Conservation (phyloP, 108 stramenopile genomes). For the Bacterosira constricta region DNA sequence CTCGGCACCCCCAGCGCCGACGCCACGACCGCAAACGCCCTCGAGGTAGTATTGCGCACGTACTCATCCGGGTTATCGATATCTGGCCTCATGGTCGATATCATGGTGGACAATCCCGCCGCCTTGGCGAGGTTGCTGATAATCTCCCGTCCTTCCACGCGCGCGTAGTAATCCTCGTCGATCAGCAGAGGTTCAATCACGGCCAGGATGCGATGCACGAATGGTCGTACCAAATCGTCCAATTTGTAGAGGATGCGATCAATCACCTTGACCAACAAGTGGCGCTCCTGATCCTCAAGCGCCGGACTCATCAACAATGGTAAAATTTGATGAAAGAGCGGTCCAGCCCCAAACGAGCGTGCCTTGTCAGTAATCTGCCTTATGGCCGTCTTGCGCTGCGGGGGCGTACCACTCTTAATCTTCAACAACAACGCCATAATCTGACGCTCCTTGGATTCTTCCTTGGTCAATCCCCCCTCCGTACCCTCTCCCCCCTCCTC, state of each 20-base stretch:
- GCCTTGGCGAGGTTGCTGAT: constrained; percentile 99
- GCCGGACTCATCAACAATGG: constrained; percentile 98
- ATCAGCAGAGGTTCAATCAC: constrained; percentile 98
- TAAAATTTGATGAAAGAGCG: constrained; percentile 97
- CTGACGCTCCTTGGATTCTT: constrained; percentile 82
- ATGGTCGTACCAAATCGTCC: constrained; percentile 96
- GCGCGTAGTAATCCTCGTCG: constrained; percentile 99
- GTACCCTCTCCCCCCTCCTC: constrained; percentile 87
- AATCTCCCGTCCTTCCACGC: constrained; percentile 98
- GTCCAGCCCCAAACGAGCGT: constrained; percentile 92
- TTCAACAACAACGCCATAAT: constrained; percentile 95
- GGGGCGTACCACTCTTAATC: constrained; percentile 98
- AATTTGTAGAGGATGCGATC: constrained; percentile 98
- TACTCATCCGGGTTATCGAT: constrained; percentile 99
- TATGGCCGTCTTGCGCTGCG: constrained; percentile 98
- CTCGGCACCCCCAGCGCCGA: constrained; percentile 96
- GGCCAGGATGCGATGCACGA: constrained; percentile 96
- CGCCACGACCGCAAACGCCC: constrained; percentile 99
- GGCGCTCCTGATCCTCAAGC: constrained; percentile 98
- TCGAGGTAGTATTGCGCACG: constrained; percentile 96
- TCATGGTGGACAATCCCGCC: constrained; percentile 99
- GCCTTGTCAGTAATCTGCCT: constrained; percentile 99
- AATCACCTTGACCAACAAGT: constrained; percentile 99
- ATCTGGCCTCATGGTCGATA: constrained; percentile 99
- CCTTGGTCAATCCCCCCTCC: constrained; percentile 67